These are phyloP conservation scores for Boletus sp. DNA, from an alignment of 768 basidiomycete species.

Conservation along the genomic window DNA sequence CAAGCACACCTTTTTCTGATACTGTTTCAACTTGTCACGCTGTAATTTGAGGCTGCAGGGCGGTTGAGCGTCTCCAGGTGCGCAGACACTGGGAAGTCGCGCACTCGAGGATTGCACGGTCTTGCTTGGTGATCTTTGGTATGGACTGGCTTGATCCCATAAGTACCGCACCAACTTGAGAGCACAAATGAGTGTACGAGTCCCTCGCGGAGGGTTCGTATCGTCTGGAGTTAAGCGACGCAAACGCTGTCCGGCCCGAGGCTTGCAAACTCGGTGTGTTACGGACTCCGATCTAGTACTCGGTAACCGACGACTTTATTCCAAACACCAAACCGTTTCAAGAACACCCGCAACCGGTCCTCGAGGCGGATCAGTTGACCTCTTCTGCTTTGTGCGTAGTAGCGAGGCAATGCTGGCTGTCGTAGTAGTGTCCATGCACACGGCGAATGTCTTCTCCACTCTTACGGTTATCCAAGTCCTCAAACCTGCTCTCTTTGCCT, in stretches of 20 bases:
- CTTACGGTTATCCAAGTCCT: slow-evolving; percentile 20
- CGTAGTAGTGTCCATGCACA: slow-evolving; percentile 22
- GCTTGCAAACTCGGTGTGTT: not conserved
- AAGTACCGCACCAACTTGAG: not conserved
- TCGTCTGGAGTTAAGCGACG: not conserved
- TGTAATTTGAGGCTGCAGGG: slow-evolving; percentile 84
- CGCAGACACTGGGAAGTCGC: slow-evolving; percentile 33
- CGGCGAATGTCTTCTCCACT: slow-evolving; percentile 30
- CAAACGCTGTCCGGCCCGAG: not conserved
- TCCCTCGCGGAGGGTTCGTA: not conserved
- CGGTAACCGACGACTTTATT: not conserved
- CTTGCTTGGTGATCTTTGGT: slow-evolving; percentile 90
- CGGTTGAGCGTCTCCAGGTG: slow-evolving; percentile 19
- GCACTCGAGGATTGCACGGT: slow-evolving; percentile 94
- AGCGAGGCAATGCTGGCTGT: slow-evolving; percentile 31
- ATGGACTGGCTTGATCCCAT: slow-evolving; percentile 75
- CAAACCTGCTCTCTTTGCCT: slow-evolving; percentile 5
- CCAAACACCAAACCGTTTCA: slow-evolving; percentile 15
- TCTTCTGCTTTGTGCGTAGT: slow-evolving; percentile 7
- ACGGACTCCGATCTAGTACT: not conserved
- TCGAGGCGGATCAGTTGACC: slow-evolving; percentile 10
- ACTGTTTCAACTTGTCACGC: slow-evolving; percentile 92
- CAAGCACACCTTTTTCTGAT: slow-evolving; percentile 80
- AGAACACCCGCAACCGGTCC: slow-evolving; percentile 7
- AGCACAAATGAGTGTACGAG: not conserved